Evolutionary conservation across 768 basidiomycete genomes (phyloP), one percentile per base, ranked within the genome.

Genomic region (Tricholoma furcatifolium): DNA sequence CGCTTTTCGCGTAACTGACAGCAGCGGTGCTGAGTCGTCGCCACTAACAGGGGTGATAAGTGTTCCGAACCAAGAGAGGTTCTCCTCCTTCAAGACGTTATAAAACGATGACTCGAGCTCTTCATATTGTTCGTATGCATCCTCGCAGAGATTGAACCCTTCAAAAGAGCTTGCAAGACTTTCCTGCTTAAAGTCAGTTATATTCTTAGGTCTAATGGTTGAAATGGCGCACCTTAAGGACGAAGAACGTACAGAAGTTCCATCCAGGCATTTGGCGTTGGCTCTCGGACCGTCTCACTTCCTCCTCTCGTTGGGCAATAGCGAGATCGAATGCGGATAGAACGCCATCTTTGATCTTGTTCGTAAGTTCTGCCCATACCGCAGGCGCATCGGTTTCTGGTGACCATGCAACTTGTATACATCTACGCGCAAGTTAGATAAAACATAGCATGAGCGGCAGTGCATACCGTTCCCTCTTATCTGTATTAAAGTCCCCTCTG

Each of bases 161-260:
- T 96, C 92, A 61, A 93, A 95, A 0, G 95, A 96, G 51, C 77
- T 81, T 5, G 97, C 94, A 30, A 99, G 75, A 56, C 90, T 94
- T 83, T 98, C 97, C 96, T 98, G 62, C 45, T 34, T 50, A 54
- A 62, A 10, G 43, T 31, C 18, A 50, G 34, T 42, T 4, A 58
- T 47, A 31, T 34, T 60, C 51, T 43, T 35, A 38, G 46, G 44
- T 32, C 38, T 24, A 27, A 21, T 23, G 47, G 40, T 35, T 51
- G 48, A 48, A 53, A 32, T 34, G 0, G 35, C 30, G 32, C 8
- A 93, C 96, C 84, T 98, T 99, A 34, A 95, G 75, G 46, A 94
- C 84, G 69, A 98, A 98, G 74, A 95, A 98, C 0, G 90, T 94
- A 67, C 94, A 95, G 65, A 97, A 99, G 65, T 97, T 97, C 97